A percentile compares a stretch with the other conserved stretches of the same genome.
Conservation (phyloP, 345 rosid genomes). For the Eucalyptus erythrocorys region DNA sequence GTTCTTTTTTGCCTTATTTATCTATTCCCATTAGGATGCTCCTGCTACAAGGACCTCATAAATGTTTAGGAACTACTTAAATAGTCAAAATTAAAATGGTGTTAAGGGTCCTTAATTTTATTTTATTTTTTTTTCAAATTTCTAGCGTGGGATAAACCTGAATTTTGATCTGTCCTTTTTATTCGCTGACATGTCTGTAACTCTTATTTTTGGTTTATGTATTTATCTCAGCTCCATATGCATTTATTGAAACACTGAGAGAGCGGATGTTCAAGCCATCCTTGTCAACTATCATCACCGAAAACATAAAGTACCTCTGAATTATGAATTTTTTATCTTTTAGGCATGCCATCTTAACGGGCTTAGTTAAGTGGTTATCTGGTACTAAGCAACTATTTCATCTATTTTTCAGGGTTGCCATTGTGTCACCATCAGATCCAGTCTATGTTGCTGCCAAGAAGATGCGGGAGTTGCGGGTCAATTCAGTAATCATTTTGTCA, state of each 20-base stretch:
- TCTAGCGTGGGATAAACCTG: neutral
- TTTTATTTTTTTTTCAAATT: neutral
- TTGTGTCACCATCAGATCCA: slow-evolving; percentile 76
- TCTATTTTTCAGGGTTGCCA: slow-evolving; percentile 43
- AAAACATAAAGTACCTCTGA: slow-evolving; percentile 41
- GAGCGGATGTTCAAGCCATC: slow-evolving; percentile 97
- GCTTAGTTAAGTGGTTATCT: neutral
- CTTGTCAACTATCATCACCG: slow-evolving; percentile 73
- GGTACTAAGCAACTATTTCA: neutral
- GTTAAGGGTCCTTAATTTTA: neutral
- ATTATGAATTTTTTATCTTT: neutral
- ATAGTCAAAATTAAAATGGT: neutral
- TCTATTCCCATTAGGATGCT: neutral
- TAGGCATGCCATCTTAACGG: neutral
- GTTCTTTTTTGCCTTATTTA: neutral
- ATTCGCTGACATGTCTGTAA: neutral
- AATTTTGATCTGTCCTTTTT: neutral
- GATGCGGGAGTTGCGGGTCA: slow-evolving; percentile 75
- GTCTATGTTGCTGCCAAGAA: slow-evolving; percentile 78
- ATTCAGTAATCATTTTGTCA: slow-evolving; percentile 52
- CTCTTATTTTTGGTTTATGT: neutral
- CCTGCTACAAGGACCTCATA: neutral
- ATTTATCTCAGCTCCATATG: slow-evolving; percentile 49
- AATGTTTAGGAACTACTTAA: neutral
- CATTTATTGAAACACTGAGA: slow-evolving; percentile 88